Evolutionary conservation across 2,329 filamentous ascomycete species (phyloP).

Genomic region (Kalaharituber pfeilii): DNA sequence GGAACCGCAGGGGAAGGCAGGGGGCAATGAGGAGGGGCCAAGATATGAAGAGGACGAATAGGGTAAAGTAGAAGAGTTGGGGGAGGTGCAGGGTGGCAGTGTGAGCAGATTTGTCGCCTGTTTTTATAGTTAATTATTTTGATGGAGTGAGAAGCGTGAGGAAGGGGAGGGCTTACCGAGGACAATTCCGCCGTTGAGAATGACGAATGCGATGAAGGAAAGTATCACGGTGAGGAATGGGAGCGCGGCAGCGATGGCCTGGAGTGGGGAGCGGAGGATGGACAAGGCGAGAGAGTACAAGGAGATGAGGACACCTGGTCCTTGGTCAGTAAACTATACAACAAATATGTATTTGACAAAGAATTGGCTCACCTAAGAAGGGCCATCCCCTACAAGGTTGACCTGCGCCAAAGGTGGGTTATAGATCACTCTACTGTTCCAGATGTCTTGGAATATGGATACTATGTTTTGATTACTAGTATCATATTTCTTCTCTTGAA

Average conservation of each 20-base stretch:
- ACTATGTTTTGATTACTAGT: too few species aligned
- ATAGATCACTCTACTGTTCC: not conserved
- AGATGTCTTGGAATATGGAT: too few species aligned
- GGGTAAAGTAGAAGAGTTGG: slow-evolving; percentile 92
- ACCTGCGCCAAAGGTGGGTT: not conserved
- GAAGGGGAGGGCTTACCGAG: slow-evolving; percentile 29
- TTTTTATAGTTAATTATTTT: not conserved
- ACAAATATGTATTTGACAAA: too few species aligned
- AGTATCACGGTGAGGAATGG: slow-evolving; percentile 45
- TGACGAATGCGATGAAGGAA: slow-evolving; percentile 56
- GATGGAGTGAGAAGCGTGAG: not conserved
- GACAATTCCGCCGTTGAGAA: slow-evolving; percentile 82
- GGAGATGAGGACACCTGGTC: not conserved
- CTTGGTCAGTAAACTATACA: too few species aligned
- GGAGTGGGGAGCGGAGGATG: slow-evolving; percentile 25
- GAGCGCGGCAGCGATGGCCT: slow-evolving; percentile 18
- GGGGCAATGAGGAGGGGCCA: slow-evolving; percentile 58
- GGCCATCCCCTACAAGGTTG: not conserved
- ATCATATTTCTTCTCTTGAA: too few species aligned
- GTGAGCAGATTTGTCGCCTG: slow-evolving; percentile 92
- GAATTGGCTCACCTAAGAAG: not conserved
- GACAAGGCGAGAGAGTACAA: slow-evolving; percentile 7
- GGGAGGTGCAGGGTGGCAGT: slow-evolving; percentile 72
- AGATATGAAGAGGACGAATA: slow-evolving; percentile 78
- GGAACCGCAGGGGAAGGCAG: slow-evolving; percentile 28